Evolutionary conservation across 2,329 filamentous ascomycete genomes (phyloP), one percentile per base, ranked within the genome.

Genomic region (Botrytis cinerea): DNA sequence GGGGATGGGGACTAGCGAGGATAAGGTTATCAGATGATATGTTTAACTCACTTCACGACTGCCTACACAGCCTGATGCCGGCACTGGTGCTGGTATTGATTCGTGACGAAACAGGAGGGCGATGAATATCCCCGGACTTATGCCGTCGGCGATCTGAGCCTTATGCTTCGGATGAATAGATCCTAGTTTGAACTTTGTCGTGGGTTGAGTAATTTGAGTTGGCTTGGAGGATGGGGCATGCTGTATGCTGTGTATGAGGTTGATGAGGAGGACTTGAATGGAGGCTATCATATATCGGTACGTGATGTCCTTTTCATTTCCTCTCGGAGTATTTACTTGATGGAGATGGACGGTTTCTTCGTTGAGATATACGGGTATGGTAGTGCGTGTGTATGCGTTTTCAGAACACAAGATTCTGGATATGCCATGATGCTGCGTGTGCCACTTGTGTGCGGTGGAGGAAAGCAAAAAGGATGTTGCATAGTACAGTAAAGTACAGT

Each of bases 21-120:
- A 54, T n/a, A 40, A 28, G 60, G 35, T 43, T 60, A 43, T 62
- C 35, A 61, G 59, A 61, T 61, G 59, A 61, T 40, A 20, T 61
- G 20, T 61, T 40, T 3, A 60, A 35, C 14, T 3, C 32, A 32
- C 32, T 32, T 32, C 32, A 32, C 32, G 32, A 32, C 32, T 32
- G 32, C 32, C 32, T 32, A 32, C 32, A 32, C 32, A 32, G 32
- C 32, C 46, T 48, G 38, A 38, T 9, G 38, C 38, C 8, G 38
- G 38, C 38, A 38, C 38, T 38, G 38, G 38, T 9, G 7, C 38
- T 38, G 1, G 38, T 1, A 7, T 7, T 38, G 38, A 38, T 38
- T 38, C 10, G 38, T 38, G 38, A 38, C 38, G 38, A 38, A 45
- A 6, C n/a, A 28, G 18, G 8, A 64, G 22, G 22, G 46, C 14